Evolutionary conservation across 2,329 filamentous ascomycete species (phyloP).

Genomic region (Cercospora berteroae): DNA sequence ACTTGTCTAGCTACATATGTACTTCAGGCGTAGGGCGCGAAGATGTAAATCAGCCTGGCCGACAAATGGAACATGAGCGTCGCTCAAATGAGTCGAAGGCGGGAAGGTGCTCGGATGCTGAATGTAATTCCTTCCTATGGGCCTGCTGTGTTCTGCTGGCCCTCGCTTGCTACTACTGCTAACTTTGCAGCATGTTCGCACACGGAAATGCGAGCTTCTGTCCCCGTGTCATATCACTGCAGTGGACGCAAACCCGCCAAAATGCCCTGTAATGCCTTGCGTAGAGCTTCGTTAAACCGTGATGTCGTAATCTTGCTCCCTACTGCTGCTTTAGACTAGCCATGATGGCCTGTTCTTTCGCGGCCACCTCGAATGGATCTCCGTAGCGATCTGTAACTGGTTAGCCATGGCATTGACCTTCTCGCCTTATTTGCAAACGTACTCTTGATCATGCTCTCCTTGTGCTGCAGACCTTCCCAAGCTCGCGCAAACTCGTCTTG

Average conservation of each 20-base stretch:
- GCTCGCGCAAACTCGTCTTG: slow-evolving; percentile 55
- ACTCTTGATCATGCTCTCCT: slow-evolving; percentile 41
- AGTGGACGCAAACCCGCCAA: background rate
- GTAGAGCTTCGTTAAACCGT: slow-evolving; percentile 4
- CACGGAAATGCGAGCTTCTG: background rate
- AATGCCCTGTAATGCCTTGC: slow-evolving; percentile 1
- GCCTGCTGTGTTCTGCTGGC: background rate
- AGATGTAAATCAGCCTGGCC: background rate
- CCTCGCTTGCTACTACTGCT: background rate
- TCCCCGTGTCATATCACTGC: background rate
- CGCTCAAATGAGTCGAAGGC: background rate
- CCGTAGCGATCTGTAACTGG: slow-evolving; percentile 34
- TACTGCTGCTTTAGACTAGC: slow-evolving; percentile 23
- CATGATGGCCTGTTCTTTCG: slow-evolving; percentile 34
- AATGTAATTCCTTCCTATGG: background rate
- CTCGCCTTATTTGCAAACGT: slow-evolving; percentile 15
- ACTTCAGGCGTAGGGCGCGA: background rate
- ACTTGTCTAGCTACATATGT: background rate
- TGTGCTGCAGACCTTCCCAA: slow-evolving; percentile 52
- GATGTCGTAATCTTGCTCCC: background rate
- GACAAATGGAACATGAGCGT: background rate
- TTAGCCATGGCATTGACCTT: background rate
- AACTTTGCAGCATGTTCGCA: background rate
- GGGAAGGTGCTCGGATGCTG: background rate
- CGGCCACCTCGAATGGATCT: slow-evolving; percentile 38